Percentiles rank a stretch among this genome's conserved stretches.
phyloP scores from a whole-genome alignment of 768 basidiomycete species.

The Boletus patriciae region DNA sequence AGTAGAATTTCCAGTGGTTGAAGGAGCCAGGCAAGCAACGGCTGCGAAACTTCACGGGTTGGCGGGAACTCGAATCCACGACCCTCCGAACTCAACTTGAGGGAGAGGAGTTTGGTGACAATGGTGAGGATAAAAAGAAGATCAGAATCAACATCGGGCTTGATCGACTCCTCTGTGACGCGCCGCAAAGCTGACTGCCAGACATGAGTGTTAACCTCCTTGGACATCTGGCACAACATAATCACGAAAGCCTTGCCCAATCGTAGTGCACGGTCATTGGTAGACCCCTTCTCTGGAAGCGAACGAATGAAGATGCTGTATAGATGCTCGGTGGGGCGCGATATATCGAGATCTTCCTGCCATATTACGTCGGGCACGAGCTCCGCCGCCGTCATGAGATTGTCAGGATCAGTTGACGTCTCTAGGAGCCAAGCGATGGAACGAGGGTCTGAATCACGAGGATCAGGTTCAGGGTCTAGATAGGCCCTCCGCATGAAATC shows the following conservation, averaged over 20 bases:
- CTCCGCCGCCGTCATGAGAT: slow-evolving; percentile 8
- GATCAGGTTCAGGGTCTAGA: background rate
- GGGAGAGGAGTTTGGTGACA: background rate
- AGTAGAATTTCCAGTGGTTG: background rate
- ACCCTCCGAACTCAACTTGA: background rate
- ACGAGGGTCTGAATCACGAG: background rate
- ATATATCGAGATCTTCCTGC: slow-evolving; percentile 13
- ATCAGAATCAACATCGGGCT: background rate
- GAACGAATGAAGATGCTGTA: slow-evolving; percentile 3
- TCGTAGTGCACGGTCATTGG: background rate
- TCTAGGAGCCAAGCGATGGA: slow-evolving; percentile 22
- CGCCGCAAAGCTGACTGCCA: background rate
- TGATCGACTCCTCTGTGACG: background rate
- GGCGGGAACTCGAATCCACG: background rate
- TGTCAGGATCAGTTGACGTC: slow-evolving; percentile 18
- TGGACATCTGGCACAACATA: background rate
- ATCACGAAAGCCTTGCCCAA: slow-evolving; percentile 7
- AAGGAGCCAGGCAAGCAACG: slow-evolving; percentile 3
- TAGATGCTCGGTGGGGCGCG: background rate
- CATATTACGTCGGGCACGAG: slow-evolving; percentile 19
- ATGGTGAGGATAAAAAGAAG: slow-evolving; percentile 1
- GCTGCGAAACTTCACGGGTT: background rate
- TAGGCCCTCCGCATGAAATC: background rate
- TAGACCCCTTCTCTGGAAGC: background rate
- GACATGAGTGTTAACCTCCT: background rate